Percentiles rank a stretch among this genome's conserved stretches.
phyloP scores from a whole-genome alignment of 495 filamentous ascomycete genomes.

The Aspergillus leporis region DNA sequence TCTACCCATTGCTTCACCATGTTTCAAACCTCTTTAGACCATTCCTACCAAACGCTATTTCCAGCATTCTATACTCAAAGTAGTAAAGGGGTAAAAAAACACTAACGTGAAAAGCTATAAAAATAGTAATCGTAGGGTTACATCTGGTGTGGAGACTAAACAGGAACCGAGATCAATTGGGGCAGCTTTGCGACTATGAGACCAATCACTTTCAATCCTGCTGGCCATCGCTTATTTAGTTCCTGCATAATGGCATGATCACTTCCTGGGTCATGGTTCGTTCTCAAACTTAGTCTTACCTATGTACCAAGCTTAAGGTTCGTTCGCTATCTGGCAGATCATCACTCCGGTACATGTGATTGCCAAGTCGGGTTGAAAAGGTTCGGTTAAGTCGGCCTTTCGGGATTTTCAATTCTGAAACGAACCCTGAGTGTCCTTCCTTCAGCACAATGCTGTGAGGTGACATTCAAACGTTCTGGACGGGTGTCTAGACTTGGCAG shows the following conservation, averaged over 20 bases:
- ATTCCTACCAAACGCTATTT: neutral
- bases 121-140: conserved; percentile 6
- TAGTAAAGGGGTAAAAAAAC: neutral
- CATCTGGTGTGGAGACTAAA: neutral
- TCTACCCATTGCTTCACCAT: neutral
- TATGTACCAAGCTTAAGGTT: neutral
- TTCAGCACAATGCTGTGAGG: neutral
- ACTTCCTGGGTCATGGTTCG: neutral
- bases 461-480: neutral
- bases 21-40: neutral
- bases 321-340: neutral
- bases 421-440: neutral
- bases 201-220: neutral
- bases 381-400: neutral
- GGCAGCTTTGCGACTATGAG: neutral
- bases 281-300: neutral
- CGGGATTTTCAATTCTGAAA: neutral
- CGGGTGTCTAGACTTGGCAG: neutral
- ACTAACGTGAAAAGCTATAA: neutral
- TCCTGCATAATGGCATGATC: neutral
- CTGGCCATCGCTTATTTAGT: neutral
- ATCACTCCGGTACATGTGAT: neutral
- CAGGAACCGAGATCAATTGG: neutral
- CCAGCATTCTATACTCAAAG: neutral
- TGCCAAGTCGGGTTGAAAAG: neutral